Evolutionary conservation across 116 monocot genomes (phyloP), one percentile per base, ranked within the genome.

Genomic region (Cymodocea nodosa): DNA sequence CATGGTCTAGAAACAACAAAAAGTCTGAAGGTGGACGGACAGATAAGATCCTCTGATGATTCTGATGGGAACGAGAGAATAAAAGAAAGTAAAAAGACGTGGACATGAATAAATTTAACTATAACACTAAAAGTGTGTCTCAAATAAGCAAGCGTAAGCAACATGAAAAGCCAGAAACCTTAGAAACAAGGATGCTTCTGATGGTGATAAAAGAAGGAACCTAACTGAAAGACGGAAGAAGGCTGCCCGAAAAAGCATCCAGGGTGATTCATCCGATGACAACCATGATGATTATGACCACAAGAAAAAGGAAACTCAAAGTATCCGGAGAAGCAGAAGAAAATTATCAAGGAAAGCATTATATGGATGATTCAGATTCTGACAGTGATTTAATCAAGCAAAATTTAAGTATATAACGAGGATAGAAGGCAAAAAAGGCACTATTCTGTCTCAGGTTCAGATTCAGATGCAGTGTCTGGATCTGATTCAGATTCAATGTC

Each of bases 361-460:
- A 68, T 15, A 71, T 17, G 12, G 18, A 59, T 66, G 59, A 61
- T 75, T 73, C 77, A 12, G 80, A 82, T 68, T 77, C 78, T 67
- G 80, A 78, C 25, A 16, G 63, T 69, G 77, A 77, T 66, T 72
- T 72, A 54, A 67, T 53, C 1, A 60, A 68, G 19, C 59, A 65
- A 66, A 16, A 70, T 74, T 37, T 30, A 30, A 70, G 51, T 52
- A 49, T 51, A 52, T 17, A 79, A 77, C 15, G 16, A 11, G 69
- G 51, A 8, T 2, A 78, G 70, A 52, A 70, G 69, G 15, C 68
- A 68, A 2, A 70, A 52, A 49, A 80, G 76, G 15, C 51, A 79
- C 77, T 74, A 84, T 69, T 72, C 68, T 23, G 79, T 71, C 54
- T 79, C 83, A 19, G 50, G 69, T 51, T 53, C 72, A 56, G 70